Evolutionary conservation across 768 basidiomycete genomes (phyloP).

Genomic region (Candolleomyces eurysporus): DNA sequence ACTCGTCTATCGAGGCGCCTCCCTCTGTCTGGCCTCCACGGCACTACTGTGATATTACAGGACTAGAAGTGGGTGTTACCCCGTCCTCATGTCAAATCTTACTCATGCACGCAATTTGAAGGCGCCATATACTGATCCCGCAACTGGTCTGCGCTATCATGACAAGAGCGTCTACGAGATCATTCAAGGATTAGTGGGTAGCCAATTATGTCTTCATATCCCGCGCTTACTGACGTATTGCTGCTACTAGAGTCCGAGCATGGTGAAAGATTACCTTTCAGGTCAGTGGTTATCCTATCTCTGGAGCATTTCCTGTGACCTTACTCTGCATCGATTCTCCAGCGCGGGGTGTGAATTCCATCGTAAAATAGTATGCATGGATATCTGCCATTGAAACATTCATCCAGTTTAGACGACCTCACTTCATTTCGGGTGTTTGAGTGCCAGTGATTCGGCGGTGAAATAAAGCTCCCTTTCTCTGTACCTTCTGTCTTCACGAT

Average conservation of each 20-base stretch:
- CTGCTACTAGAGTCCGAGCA: slow-evolving; percentile 54
- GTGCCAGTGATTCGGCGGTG: too few relatives aligned
- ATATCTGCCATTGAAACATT: too few relatives aligned
- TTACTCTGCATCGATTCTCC: slow-evolving; percentile 1
- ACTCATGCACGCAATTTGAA: slow-evolving; percentile 18
- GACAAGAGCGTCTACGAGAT: slow-evolving; percentile 87
- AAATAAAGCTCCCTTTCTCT: too few relatives aligned
- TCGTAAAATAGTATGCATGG: slow-evolving; percentile 28
- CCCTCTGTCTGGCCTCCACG: slow-evolving; percentile 75
- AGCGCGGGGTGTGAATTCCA: slow-evolving; percentile 38
- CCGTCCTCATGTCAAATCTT: neutral
- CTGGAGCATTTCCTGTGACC: neutral
- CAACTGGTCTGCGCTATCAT: slow-evolving; percentile 76
- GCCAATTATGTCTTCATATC: neutral
- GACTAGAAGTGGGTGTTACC: slow-evolving; percentile 56
- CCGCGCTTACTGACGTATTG: neutral
- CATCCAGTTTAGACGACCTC: too few relatives aligned
- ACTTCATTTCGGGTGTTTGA: too few relatives aligned
- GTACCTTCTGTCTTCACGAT: too few relatives aligned
- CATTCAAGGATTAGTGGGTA: slow-evolving; percentile 66
- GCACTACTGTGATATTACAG: slow-evolving; percentile 85
- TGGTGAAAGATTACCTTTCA: slow-evolving; percentile 75
- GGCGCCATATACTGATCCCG: slow-evolving; percentile 85
- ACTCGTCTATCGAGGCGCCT: slow-evolving; percentile 80
- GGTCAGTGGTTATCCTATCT: slow-evolving; percentile 32